Percentiles rank a stretch among this genome's conserved stretches.
These are phyloP conservation scores for Boletus calvinii DNA, from an alignment of 1,284 basidiomycete genomes.

Conservation along the genomic window DNA sequence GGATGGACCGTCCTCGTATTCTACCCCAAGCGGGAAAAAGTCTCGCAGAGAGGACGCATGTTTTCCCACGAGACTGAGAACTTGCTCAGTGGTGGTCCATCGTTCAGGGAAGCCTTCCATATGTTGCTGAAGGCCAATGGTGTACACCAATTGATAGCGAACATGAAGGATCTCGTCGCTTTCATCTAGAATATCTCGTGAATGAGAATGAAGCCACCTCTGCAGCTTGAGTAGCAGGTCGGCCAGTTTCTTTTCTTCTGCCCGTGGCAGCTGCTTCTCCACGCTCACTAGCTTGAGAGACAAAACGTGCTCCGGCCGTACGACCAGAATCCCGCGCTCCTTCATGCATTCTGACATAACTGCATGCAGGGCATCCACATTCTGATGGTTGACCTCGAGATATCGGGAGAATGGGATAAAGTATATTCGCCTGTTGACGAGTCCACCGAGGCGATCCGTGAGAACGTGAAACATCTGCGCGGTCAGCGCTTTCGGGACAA, in stretches of 20 bases:
- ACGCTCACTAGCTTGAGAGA: slow-evolving; percentile 48
- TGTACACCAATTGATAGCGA: slow-evolving; percentile 51
- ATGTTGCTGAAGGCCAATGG: slow-evolving; percentile 40
- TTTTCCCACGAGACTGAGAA: slow-evolving; percentile 33
- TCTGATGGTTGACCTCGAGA: slow-evolving; percentile 21
- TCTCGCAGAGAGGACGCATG: slow-evolving; percentile 13
- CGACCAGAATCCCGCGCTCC: slow-evolving; percentile 42
- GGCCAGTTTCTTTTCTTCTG: neutral
- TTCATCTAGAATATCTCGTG: slow-evolving; percentile 51
- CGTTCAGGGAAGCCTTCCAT: slow-evolving; percentile 47
- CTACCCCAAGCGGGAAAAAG: slow-evolving; percentile 19
- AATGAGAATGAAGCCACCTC: slow-evolving; percentile 38
- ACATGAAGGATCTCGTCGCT: slow-evolving; percentile 53
- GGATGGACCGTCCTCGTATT: slow-evolving; percentile 7
- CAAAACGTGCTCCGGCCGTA: slow-evolving; percentile 52
- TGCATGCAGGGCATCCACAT: slow-evolving; percentile 21
- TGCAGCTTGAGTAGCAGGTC: slow-evolving; percentile 26
- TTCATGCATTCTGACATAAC: slow-evolving; percentile 39
- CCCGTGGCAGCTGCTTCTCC: slow-evolving; percentile 28
- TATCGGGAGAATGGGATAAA: slow-evolving; percentile 47
- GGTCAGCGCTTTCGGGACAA: neutral
- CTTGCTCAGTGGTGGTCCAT: slow-evolving; percentile 45
- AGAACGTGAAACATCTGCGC: slow-evolving; percentile 50
- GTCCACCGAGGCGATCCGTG: slow-evolving; percentile 41
- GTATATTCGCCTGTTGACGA: slow-evolving; percentile 46